phyloP scores from a whole-genome alignment of 2,329 filamentous ascomycete species.

The Chaetothyriales sp. region DNA sequence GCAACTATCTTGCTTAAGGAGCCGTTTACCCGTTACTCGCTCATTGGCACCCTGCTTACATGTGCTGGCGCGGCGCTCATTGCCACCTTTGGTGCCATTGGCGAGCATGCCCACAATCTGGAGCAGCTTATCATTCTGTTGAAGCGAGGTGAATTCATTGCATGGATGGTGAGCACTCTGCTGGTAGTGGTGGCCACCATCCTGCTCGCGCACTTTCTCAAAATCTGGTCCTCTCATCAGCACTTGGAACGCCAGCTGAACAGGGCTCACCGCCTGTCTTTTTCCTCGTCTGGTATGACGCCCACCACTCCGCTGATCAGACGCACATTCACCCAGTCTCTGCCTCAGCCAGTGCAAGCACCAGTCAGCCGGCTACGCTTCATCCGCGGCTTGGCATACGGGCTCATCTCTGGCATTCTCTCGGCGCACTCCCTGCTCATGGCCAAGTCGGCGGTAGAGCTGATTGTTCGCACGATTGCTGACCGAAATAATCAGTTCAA shows the following conservation, averaged over 20 bases:
- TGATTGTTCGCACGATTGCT: conserved; percentile 72
- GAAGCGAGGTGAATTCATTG: conserved; percentile 56
- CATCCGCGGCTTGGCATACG: conserved; percentile 70
- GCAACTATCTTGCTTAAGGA: conserved; percentile 84
- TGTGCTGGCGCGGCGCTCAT: conserved; percentile 81
- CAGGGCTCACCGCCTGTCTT: conserved; percentile 13
- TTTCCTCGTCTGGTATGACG: conserved; percentile 4
- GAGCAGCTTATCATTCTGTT: conserved; percentile 66
- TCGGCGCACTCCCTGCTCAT: conserved; percentile 87
- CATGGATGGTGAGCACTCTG: conserved; percentile 76
- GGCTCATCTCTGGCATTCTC: conserved; percentile 76
- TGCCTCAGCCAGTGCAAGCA: conserved; percentile 23
- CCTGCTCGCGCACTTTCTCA: conserved; percentile 37
- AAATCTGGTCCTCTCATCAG: conserved; percentile 17
- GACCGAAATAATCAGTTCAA: conserved; percentile 81
- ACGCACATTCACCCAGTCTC: conserved; percentile 26
- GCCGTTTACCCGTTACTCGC: conserved; percentile 86
- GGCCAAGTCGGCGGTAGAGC: conserved; percentile 90
- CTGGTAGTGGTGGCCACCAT: conserved; percentile 57
- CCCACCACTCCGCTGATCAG: conserved; percentile 14
- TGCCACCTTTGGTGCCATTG: conserved; percentile 83
- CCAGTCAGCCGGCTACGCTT: conserved; percentile 53
- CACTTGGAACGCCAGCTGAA: conserved; percentile 12
- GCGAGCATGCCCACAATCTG: conserved; percentile 78
- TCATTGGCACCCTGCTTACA: conserved; percentile 76